Evolutionary conservation across 768 basidiomycete genomes (phyloP).

Genomic region (Phlebiopsis flavidoalba): DNA sequence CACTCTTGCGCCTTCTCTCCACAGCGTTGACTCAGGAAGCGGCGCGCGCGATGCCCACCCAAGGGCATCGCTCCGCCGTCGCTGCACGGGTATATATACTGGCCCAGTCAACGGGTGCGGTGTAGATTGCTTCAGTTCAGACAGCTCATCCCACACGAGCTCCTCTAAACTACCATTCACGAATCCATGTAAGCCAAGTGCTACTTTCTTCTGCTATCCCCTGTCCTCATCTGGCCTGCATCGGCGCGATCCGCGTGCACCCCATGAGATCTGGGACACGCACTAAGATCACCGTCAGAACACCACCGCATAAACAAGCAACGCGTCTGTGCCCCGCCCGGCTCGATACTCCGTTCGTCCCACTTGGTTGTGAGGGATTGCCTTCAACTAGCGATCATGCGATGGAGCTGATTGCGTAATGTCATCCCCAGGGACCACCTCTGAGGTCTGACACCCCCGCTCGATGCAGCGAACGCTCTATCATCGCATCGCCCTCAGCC

Average conservation of each 20-base stretch:
- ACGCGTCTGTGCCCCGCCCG: constrained; percentile 35
- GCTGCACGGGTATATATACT: not conserved
- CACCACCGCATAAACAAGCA: constrained; percentile 3
- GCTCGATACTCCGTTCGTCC: constrained; percentile 34
- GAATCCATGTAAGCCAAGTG: constrained; percentile 6
- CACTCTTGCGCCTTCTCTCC: not conserved
- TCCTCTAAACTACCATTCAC: not conserved
- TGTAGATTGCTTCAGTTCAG: not conserved
- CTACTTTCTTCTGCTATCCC: not conserved
- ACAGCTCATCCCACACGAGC: not conserved
- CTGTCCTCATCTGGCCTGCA: not conserved
- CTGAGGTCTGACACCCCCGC: constrained; percentile 37
- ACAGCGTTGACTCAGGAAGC: not conserved
- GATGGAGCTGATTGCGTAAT: constrained; percentile 14
- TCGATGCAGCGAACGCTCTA: constrained; percentile 27
- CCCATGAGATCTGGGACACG: constrained; percentile 32
- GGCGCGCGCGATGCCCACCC: not conserved
- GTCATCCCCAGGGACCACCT: constrained; percentile 32
- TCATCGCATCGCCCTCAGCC: constrained; percentile 44
- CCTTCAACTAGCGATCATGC: not conserved
- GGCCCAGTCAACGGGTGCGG: too few species aligned
- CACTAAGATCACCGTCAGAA: constrained; percentile 40
- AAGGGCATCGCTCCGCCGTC: not conserved
- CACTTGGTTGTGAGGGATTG: constrained; percentile 37
- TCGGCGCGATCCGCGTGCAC: not conserved